Conservation (phyloP, 768 basidiomycete species). For the Dacryopinax spathularia region DNA sequence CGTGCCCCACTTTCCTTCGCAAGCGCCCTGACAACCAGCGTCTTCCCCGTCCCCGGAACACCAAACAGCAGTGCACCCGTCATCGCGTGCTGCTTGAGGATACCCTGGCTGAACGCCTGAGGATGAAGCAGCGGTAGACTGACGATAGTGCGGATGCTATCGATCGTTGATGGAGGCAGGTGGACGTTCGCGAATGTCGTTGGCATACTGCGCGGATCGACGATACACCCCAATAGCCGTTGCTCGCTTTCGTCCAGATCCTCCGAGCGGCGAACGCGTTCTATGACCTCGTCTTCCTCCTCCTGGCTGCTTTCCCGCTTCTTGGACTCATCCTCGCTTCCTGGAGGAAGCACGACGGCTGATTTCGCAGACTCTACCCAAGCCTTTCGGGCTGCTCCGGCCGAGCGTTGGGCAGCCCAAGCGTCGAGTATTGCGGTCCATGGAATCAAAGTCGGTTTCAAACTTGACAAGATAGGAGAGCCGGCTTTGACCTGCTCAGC, state of each 20-base stretch:
- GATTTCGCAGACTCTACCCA: slow-evolving; percentile 40
- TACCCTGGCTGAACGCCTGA: slow-evolving; percentile 71
- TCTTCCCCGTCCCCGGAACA: slow-evolving; percentile 88
- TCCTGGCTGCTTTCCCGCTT: slow-evolving; percentile 1
- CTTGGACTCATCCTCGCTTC: slow-evolving; percentile 28
- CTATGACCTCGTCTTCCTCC: slow-evolving; percentile 53
- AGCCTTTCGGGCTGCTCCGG: slow-evolving; percentile 38
- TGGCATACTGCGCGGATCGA: slow-evolving; percentile 66
- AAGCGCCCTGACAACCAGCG: slow-evolving; percentile 73
- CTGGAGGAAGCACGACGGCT: slow-evolving; percentile 10
- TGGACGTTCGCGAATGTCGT: slow-evolving; percentile 83
- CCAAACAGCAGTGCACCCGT: slow-evolving; percentile 85
- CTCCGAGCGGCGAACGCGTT: slow-evolving; percentile 56
- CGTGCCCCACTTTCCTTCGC: slow-evolving; percentile 88
- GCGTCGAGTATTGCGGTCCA: slow-evolving; percentile 55
- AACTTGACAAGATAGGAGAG: slow-evolving; percentile 18
- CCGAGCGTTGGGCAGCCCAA: slow-evolving; percentile 45
- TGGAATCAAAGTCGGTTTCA: slow-evolving; percentile 46
- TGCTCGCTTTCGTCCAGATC: slow-evolving; percentile 73
- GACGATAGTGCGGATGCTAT: slow-evolving; percentile 81
- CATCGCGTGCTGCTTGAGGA: slow-evolving; percentile 83
- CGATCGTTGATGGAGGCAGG: slow-evolving; percentile 74
- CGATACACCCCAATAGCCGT: slow-evolving; percentile 67
- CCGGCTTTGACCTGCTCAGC: slow-evolving; percentile 19
- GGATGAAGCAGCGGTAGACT: slow-evolving; percentile 80